Conservation (phyloP, 805 yeast species). For the Wickerhamomyces chambardii region DNA sequence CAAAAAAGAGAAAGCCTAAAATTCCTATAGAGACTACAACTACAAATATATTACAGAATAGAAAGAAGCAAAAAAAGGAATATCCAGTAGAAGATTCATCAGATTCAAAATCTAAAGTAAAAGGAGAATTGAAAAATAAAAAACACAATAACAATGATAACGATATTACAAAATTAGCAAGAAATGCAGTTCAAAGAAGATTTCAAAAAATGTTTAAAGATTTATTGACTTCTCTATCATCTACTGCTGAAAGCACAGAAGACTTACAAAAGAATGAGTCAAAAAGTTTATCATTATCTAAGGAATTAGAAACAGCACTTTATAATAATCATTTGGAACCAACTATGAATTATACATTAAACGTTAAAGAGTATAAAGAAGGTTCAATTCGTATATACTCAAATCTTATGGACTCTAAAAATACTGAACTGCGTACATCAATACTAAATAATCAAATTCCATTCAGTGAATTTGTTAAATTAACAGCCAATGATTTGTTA, state of each 20-base stretch:
- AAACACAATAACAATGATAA: not conserved
- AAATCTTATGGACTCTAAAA: conserved; percentile 48
- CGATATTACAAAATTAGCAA: conserved; percentile 12
- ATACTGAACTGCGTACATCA: conserved; percentile 46
- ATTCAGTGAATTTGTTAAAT: conserved; percentile 48
- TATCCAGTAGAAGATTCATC: conserved; percentile 6
- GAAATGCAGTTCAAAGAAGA: conserved; percentile 37
- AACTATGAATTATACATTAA: conserved; percentile 6
- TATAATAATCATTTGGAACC: conserved; percentile 16
- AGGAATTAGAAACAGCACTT: conserved; percentile 42
- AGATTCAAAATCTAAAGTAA: conserved; percentile 1
- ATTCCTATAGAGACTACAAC: not conserved
- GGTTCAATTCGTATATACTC: conserved; percentile 58
- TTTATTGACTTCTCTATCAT: conserved; percentile 20
- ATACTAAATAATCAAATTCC: conserved; percentile 45
- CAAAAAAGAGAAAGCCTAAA: not conserved
- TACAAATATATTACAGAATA: not conserved
- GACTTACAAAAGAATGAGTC: not conserved
- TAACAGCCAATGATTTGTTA: conserved; percentile 67
- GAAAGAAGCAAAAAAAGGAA: not conserved
- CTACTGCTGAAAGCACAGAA: too few relatives aligned
- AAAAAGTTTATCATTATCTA: conserved; percentile 39
- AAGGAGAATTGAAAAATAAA: not conserved
- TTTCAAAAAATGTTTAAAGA: conserved; percentile 36
- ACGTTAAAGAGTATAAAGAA: conserved; percentile 39